phyloP scores from a whole-genome alignment of 78 protist species.

The Polysphondylium violaceum region DNA sequence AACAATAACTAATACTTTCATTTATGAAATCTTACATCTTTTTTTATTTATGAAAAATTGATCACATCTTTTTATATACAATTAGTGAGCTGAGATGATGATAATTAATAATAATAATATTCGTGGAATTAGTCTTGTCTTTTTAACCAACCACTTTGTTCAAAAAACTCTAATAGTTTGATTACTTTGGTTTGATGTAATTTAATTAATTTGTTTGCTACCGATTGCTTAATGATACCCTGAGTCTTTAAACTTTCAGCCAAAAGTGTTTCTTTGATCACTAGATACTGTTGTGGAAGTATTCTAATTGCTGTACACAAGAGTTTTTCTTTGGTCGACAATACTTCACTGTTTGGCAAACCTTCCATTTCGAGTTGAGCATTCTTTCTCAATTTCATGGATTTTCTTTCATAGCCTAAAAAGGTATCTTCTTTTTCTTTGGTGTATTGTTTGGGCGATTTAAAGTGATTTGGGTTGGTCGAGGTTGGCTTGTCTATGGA shows the following conservation, averaged over 20 bases:
- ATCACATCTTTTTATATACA: too few species aligned
- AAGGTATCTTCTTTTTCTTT: conserved; percentile 43
- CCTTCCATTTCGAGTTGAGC: conserved; percentile 47
- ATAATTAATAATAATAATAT: too few species aligned
- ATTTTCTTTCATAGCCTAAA: conserved; percentile 30
- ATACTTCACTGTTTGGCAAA: conserved; percentile 48
- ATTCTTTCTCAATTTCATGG: conserved; percentile 6
- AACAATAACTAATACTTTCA: too few species aligned
- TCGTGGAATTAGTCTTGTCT: too few species aligned
- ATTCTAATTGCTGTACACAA: conserved; percentile 39
- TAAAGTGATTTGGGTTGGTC: not conserved
- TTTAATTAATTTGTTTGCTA: not conserved
- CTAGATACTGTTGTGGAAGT: conserved; percentile 76
- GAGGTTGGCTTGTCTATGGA: not conserved
- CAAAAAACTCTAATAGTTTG: conserved; percentile 40
- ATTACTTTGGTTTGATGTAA: not conserved
- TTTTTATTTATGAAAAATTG: too few species aligned
- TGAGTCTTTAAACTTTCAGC: conserved; percentile 3
- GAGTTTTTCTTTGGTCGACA: conserved; percentile 72
- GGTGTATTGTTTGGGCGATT: conserved; percentile 2
- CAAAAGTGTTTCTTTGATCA: conserved; percentile 20
- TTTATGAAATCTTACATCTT: too few species aligned
- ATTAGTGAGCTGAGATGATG: too few species aligned
- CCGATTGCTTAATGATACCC: not conserved
- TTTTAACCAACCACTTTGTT: conserved; percentile 23